phyloP scores from a whole-genome alignment of 805 yeast species.

The Saturnispora halmiae region DNA sequence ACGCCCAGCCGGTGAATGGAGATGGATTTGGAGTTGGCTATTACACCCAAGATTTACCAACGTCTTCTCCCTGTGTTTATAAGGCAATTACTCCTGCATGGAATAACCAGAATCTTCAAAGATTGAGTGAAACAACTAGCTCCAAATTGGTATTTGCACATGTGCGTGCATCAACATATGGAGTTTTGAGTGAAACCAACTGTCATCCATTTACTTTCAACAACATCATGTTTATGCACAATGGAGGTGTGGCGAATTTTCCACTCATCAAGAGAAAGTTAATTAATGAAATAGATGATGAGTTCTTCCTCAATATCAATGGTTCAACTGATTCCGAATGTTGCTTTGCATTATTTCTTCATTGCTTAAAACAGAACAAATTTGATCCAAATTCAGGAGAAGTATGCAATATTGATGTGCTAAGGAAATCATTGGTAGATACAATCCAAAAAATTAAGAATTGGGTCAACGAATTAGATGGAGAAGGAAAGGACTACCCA shows the following conservation, averaged over 20 bases:
- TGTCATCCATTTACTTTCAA: conserved; percentile 94
- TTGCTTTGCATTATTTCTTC: conserved; percentile 81
- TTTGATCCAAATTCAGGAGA: conserved; percentile 43
- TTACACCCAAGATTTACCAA: conserved; percentile 39
- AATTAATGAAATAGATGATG: conserved; percentile 65
- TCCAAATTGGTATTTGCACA: conserved; percentile 85
- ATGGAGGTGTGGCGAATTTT: conserved; percentile 81
- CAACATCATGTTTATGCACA: conserved; percentile 91
- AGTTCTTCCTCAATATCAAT: conserved; percentile 70
- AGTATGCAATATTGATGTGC: conserved; percentile 36
- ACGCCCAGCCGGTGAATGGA: conserved; percentile 90
- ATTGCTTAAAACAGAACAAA: conserved; percentile 68
- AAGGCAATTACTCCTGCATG: conserved; percentile 97
- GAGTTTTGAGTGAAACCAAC: conserved; percentile 87
- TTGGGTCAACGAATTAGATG: conserved; percentile 62
- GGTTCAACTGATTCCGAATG: conserved; percentile 97
- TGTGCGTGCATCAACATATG: conserved; percentile 93
- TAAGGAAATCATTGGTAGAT: conserved; percentile 59
- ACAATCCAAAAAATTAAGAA: conserved; percentile 68
- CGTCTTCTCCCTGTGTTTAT: conserved; percentile 67
- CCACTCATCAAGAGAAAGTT: conserved; percentile 61
- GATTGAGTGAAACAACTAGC: conserved; percentile 80
- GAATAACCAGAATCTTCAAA: conserved; percentile 87
- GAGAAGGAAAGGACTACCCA: conserved; percentile 48
- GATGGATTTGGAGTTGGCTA: conserved; percentile 98